Evolutionary conservation across 345 rosid species (phyloP), one percentile per base, ranked within the genome.

Genomic region (Boechera divaricarpa): DNA sequence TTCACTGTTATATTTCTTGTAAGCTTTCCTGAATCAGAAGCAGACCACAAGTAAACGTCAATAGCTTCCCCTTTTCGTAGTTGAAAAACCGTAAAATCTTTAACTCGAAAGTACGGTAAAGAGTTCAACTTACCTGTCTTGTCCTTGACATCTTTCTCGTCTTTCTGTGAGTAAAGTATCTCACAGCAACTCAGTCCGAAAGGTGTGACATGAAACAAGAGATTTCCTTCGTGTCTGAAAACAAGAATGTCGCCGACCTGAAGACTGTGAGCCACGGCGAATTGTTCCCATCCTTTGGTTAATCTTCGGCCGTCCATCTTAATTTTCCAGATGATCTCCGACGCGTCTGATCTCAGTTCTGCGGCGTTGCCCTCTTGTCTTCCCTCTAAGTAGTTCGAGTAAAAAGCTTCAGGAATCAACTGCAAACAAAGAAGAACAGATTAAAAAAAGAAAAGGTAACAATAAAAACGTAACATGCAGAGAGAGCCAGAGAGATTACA

Each of bases 371-470:
- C 38, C 33, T 41, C 24, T 24, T 44, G 7, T 29, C 3, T 44
- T 26, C 53, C 38, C 54, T 44, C 12, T 6, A 44, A 7, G 36
- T 42, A 3, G 2, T 44, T 63, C 2, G 35, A 24, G 38, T 26
- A 63, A 45, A 63, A 63, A 44, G 69, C 69, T 26, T 11, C 7
- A 63, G 69, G 54, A 44, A 63, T 63, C 6, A 32, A 12, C 69
- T 63, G 68, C 24, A 42, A 63, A 18, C 31, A 60, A 60, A 10
- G 10, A 44, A 35, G 9, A 60, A 42, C 24, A 5, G 6, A 24
- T 11, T n/a, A 21, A 21, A 21, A 21, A 21, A 21, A 21, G 1
- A 21, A 21, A 21, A 21, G 21, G 21, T 21, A 21, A 21, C 21
- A 21, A 21, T 21, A 21, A 21, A 21, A 21, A 21, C 21, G 21